Conservation (phyloP, 805 yeast genomes). For the Cyberlindnera xishuangbannaensis region DNA sequence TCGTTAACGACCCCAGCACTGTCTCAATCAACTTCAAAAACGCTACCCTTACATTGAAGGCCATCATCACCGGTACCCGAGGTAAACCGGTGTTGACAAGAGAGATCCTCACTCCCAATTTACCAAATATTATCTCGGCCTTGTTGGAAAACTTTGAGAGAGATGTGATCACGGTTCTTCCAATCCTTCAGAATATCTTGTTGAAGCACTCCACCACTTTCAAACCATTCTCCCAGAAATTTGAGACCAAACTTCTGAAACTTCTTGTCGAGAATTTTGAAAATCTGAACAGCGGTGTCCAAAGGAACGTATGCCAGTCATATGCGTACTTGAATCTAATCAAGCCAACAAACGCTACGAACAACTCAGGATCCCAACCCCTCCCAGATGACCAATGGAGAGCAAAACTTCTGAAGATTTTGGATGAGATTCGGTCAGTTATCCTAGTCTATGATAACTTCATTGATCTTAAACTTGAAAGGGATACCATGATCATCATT, state of each 20-base stretch:
- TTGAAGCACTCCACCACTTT: constrained; percentile 69
- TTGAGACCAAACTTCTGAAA: constrained; percentile 38
- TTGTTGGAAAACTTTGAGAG: constrained; percentile 42
- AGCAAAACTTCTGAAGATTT: constrained; percentile 38
- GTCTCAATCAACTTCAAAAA: constrained; percentile 27
- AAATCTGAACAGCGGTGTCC: constrained; percentile 35
- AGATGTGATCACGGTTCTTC: constrained; percentile 29
- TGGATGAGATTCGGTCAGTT: constrained; percentile 51
- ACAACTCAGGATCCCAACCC: constrained; percentile 27
- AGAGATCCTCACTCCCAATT: constrained; percentile 75
- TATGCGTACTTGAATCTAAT: constrained; percentile 52
- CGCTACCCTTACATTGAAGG: constrained; percentile 26
- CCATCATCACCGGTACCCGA: constrained; percentile 41
- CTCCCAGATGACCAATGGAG: constrained; percentile 41
- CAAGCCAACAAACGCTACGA: constrained; percentile 31
- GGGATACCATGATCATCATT: constrained; percentile 37
- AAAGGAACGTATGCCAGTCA: constrained; percentile 38
- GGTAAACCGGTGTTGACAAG: constrained; percentile 83
- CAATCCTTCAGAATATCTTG: constrained; percentile 39
- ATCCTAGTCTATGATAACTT: constrained; percentile 53
- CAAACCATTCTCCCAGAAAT: constrained; percentile 68
- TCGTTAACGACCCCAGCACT: constrained; percentile 28
- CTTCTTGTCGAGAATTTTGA: constrained; percentile 32
- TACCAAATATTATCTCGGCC: constrained; percentile 53
- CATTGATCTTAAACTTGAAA: constrained; percentile 52